Percentiles rank a stretch among this genome's conserved stretches.
These are phyloP conservation scores for Penicillium samsonianum DNA, from an alignment of 495 filamentous ascomycete species.

Conservation along the genomic window DNA sequence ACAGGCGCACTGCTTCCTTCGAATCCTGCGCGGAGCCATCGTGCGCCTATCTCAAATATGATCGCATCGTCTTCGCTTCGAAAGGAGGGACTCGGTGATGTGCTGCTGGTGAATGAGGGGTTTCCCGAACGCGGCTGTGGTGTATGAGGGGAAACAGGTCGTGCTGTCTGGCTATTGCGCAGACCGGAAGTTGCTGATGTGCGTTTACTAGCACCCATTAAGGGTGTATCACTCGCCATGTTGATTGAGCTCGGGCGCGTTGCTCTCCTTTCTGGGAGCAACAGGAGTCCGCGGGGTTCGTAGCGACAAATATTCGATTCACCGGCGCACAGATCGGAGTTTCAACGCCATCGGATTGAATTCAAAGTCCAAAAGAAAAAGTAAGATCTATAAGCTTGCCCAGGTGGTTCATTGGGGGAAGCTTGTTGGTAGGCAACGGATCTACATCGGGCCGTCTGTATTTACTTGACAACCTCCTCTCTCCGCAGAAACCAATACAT, in stretches of 20 bases:
- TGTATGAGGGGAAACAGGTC: conserved; percentile 39
- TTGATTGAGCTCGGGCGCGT: conserved; percentile 10
- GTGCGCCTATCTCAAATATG: conserved; percentile 78
- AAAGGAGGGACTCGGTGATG: conserved; percentile 68
- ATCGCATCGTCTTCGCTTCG: conserved; percentile 82
- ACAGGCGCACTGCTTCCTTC: conserved; percentile 76
- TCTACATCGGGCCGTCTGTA: conserved; percentile 49
- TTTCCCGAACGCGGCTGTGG: conserved; percentile 42
- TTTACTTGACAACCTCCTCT: conserved; percentile 29
- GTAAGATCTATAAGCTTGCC: conserved; percentile 1
- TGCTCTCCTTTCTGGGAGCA: conserved; percentile 21
- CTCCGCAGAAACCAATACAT: conserved; percentile 8
- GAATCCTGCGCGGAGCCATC: conserved; percentile 81
- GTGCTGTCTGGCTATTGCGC: conserved; percentile 36
- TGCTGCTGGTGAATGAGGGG: conserved; percentile 60
- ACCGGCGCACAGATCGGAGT: conserved; percentile 2
- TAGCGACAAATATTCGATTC: conserved; percentile 11
- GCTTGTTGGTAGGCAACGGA: conserved; percentile 30
- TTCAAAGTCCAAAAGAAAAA: neutral
- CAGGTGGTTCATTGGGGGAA: conserved; percentile 7
- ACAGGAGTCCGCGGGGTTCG: conserved; percentile 11
- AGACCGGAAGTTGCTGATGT: conserved; percentile 27
- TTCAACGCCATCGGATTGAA: conserved; percentile 17
- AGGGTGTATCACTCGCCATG: conserved; percentile 16
- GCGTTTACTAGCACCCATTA: conserved; percentile 18